Evolutionary conservation across 371 early-diverging fungal genomes (phyloP), one percentile per base, ranked within the genome.

Genomic region (Syncephalis fuscata): DNA sequence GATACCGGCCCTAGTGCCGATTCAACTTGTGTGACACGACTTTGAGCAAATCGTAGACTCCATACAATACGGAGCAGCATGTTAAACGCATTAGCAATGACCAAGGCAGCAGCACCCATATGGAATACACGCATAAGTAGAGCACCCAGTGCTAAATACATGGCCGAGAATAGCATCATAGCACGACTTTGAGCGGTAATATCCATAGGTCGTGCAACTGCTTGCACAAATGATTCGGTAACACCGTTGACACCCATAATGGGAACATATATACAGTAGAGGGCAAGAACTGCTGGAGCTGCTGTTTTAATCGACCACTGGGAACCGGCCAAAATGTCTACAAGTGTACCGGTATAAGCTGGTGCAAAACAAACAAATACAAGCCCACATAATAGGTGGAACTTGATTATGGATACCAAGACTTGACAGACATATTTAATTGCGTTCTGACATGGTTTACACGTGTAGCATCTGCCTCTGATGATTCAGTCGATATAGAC

Each of bases 221-320:
- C 83, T 50, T 89, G 90, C 15, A 92, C 76, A 56, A 91, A 94
- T 0, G 85, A 88, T 61, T 97, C 97, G 0, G 88, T 80, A 43
- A 95, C 79, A 0, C 97, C 97, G 57, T 97, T 97, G 42, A 92
- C 52, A 14, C 90, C 94, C 85, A 95, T 82, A 42, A 94, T 55
- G 0, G 95, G 95, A 1, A 97, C 75, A 62, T 89, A 92, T 41
- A 76, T 54, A 50, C 90, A 90, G 56, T 92, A 96, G 9, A 70
- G 56, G 0, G 78, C 66, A 24, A 93, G 61, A 3, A 69, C 79
- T 5, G 64, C 46, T 3, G 71, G 74, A 0, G 78, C 74, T 39
- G 62, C 52, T 0, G 72, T 65, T 32, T 32, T 32, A 11, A 58
- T 58, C 0, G 78, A 71, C 80, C 82, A 80, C 24, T 64, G 55